Percentiles rank a stretch among this genome's conserved stretches.
Evolutionary conservation across 148 eudicot genomes (phyloP).

Genomic region (Vaccinium myrtillus): DNA sequence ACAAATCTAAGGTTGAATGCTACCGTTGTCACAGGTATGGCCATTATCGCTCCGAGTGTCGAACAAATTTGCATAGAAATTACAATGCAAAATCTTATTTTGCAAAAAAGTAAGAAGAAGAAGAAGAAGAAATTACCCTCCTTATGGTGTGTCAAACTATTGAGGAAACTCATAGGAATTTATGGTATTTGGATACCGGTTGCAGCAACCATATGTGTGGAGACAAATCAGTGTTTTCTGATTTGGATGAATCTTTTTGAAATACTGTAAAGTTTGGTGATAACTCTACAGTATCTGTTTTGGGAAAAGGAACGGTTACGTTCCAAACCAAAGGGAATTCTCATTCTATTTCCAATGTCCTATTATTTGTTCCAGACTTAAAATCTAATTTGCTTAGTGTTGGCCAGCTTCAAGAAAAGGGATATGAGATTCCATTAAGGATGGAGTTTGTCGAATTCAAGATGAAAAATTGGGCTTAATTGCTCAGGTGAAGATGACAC

Average conservation of each 20-base stretch:
- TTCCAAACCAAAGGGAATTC: too few species aligned
- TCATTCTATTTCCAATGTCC: too few species aligned
- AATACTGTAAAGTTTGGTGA: constrained; percentile 1
- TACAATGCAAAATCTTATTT: constrained; percentile 15
- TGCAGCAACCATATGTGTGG: neutral
- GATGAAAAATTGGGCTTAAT: neutral
- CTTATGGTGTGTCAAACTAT: constrained; percentile 12
- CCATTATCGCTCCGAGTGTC: constrained; percentile 28
- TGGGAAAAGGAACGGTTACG: too few species aligned
- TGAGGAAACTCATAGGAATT: neutral
- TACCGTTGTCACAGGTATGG: too few species aligned
- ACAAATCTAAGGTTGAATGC: too few species aligned
- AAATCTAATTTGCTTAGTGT: too few species aligned
- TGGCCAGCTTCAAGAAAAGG: too few species aligned
- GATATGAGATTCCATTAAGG: constrained; percentile 15
- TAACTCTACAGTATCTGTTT: too few species aligned
- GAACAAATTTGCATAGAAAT: constrained; percentile 4
- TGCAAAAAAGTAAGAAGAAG: neutral
- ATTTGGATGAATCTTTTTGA: constrained; percentile 20
- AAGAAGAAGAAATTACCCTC: constrained; percentile 16
- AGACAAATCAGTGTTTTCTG: constrained; percentile 19
- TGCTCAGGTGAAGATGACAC: neutral
- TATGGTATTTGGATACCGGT: neutral
- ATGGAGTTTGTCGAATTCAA: constrained; percentile 9
- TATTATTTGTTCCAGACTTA: too few species aligned